These are phyloP conservation scores for Carex parvula DNA, from an alignment of 176 grass and related monocot genomes.

Conservation along the genomic window DNA sequence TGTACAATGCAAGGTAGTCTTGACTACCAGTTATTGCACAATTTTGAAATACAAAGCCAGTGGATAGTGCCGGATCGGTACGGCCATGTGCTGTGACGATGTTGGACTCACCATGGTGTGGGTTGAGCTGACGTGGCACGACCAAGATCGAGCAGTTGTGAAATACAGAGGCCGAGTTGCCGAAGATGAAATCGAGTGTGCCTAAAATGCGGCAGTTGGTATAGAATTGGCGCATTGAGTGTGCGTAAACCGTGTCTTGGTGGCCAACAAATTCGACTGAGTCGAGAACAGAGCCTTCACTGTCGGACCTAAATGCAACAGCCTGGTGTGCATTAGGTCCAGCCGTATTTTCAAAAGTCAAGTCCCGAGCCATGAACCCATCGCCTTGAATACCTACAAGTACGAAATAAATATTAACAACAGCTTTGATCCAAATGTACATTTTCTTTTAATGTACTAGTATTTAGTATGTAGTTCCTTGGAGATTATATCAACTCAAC, in stretches of 20 bases:
- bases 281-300: conserved; percentile 64
- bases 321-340: conserved; percentile 69
- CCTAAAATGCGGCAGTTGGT: conserved; percentile 57
- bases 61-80: conserved; percentile 34
- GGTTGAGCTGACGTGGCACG: conserved; percentile 1
- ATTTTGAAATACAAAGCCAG: conserved; percentile 65
- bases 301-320: conserved; percentile 58
- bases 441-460: not conserved
- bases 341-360: conserved; percentile 65
- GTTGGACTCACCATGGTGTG: conserved; percentile 29
- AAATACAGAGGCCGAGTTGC: conserved; percentile 56
- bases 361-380: conserved; percentile 58
- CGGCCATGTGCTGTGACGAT: conserved; percentile 70
- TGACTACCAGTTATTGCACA: conserved; percentile 54
- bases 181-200: conserved; percentile 93
- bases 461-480: not conserved
- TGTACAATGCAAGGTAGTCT: conserved; percentile 25
- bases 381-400: conserved; percentile 51
- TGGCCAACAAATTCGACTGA: conserved; percentile 55
- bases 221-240: conserved; percentile 64
- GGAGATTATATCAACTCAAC: not conserved
- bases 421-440: not conserved
- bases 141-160: conserved; percentile 72
- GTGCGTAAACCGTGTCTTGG: conserved; percentile 80
- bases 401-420: not conserved